Evolutionary conservation across 257 asterid genomes (phyloP).

Genomic region (Perilla frutescens): DNA sequence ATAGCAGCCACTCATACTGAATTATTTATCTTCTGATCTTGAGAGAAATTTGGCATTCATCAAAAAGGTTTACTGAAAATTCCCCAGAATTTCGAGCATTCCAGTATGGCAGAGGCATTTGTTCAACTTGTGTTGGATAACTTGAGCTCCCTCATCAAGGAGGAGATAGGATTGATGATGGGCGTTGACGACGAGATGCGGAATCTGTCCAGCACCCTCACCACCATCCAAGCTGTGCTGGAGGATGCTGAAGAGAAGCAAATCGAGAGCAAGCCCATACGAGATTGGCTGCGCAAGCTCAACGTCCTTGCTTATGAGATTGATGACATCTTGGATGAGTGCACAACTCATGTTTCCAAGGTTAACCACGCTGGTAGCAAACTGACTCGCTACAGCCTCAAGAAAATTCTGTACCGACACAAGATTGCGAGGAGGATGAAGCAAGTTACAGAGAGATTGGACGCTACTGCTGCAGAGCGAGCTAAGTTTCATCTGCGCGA

Average conservation of each 20-base stretch:
- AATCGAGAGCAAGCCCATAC: too few species aligned
- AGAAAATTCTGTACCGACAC: too few species aligned
- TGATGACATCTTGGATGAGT: constrained; percentile 43
- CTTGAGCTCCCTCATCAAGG: constrained; percentile 31
- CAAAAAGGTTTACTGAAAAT: too few species aligned
- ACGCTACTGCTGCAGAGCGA: background rate
- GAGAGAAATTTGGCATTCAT: too few species aligned
- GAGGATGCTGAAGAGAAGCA: too few species aligned
- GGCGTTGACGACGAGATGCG: constrained; percentile 35
- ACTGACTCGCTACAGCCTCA: background rate
- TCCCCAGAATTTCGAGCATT: too few species aligned
- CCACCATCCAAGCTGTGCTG: too few species aligned
- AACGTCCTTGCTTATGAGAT: constrained; percentile 28
- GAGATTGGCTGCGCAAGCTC: constrained; percentile 40
- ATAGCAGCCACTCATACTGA: too few species aligned
- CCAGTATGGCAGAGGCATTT: too few species aligned
- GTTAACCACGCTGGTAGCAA: background rate
- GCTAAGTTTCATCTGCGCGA: background rate
- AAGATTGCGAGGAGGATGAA: too few species aligned
- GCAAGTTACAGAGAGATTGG: too few species aligned
- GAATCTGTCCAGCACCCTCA: constrained; percentile 38
- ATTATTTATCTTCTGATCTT: too few species aligned
- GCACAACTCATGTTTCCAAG: background rate
- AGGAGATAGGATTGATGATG: constrained; percentile 40
- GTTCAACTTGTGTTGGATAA: background rate